These are phyloP conservation scores for Phytophthora colocasiae DNA, from an alignment of 352 stramenopile species.

Conservation along the genomic window DNA sequence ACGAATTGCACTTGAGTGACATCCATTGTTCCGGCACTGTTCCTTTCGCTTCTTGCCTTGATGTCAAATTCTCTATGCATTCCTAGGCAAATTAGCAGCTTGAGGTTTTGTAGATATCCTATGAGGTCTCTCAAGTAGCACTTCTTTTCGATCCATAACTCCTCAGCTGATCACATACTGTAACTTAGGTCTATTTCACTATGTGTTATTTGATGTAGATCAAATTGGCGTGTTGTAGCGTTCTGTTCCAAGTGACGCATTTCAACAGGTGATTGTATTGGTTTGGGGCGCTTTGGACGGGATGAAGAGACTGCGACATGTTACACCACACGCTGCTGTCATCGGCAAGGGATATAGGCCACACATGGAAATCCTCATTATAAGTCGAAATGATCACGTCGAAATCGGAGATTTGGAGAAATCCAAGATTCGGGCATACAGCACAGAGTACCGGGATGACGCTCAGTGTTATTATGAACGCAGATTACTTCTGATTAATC, in stretches of 20 bases:
- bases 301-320: slow-evolving; percentile 21
- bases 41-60: no score
- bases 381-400: not conserved
- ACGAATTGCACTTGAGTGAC: no score
- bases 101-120: no score
- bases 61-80: no score
- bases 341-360: not conserved
- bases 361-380: no score
- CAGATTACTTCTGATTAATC: not conserved
- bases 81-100: no score
- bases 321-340: slow-evolving; percentile 4
- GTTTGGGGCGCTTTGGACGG: slow-evolving; percentile 4
- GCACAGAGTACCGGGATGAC: not conserved
- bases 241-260: slow-evolving; percentile 17
- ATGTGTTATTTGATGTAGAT: slow-evolving; percentile 3
- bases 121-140: no score
- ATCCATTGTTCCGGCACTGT: no score
- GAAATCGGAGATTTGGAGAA: not conserved
- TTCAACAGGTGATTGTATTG: not conserved
- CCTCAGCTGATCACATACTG: no score
- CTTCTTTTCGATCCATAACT: no score
- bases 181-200: no score
- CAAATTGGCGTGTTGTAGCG: slow-evolving; percentile 13
- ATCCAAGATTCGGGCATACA: not conserved
- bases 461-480: not conserved